These are phyloP conservation scores for Elsinoe necatrix DNA, from an alignment of 2,329 filamentous ascomycete species.

Conservation along the genomic window DNA sequence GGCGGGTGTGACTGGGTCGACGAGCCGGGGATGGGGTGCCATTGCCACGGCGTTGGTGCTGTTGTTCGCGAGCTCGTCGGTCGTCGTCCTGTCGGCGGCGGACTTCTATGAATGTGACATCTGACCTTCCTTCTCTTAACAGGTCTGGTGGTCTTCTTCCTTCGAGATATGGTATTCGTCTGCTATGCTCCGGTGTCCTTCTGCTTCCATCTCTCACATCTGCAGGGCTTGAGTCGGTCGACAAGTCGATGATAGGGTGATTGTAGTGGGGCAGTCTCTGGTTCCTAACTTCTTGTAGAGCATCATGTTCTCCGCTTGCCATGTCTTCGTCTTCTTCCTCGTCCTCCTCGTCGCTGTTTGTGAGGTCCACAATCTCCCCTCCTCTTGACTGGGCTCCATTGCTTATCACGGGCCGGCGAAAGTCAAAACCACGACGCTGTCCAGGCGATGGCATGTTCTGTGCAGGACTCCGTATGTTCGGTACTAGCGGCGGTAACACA, in stretches of 20 bases:
- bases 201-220: not conserved
- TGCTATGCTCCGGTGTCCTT: not conserved
- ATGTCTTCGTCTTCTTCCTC: not conserved
- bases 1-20: slow-evolving; percentile 13
- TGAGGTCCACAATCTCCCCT: slow-evolving; percentile 32
- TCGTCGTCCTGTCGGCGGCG: slow-evolving; percentile 17
- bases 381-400: slow-evolving; percentile 13
- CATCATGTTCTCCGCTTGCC: slow-evolving; percentile 12
- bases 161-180: slow-evolving; percentile 9
- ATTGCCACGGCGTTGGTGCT: not conserved
- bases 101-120: slow-evolving; percentile 42
- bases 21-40: slow-evolving; percentile 18
- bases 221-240: slow-evolving; percentile 17
- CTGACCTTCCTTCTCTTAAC: slow-evolving; percentile 27
- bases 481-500: slow-evolving; percentile 22
- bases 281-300: slow-evolving; percentile 18
- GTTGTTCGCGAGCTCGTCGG: slow-evolving; percentile 17
- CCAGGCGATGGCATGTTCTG: slow-evolving; percentile 21
- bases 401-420: slow-evolving; percentile 42
- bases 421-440: slow-evolving; percentile 48
- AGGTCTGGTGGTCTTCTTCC: not conserved
- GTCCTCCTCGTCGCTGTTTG: slow-evolving; percentile 26
- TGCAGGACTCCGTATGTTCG: slow-evolving; percentile 4
- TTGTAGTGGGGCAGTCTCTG: slow-evolving; percentile 34
- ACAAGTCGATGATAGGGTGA: slow-evolving; percentile 37